Evolutionary conservation across 1,284 basidiomycete species (phyloP).

Genomic region (Microbotryum scabiosae): DNA sequence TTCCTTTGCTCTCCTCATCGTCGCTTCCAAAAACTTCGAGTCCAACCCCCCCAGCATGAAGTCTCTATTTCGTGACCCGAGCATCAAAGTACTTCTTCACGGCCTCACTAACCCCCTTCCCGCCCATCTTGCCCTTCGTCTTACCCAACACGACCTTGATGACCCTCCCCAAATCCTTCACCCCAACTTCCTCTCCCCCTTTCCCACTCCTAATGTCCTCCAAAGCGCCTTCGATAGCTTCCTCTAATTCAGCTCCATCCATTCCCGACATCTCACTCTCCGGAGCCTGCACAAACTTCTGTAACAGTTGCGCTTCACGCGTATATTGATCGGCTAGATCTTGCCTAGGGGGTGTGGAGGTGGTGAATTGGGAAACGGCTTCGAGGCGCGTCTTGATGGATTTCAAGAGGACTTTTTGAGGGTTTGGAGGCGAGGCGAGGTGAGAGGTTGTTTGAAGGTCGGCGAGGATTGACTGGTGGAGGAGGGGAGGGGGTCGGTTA

Average conservation of each 20-base stretch:
- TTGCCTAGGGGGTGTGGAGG: slow-evolving; percentile 7
- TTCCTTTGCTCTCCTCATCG: no score
- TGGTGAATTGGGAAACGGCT: slow-evolving; percentile 18
- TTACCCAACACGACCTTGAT: slow-evolving; percentile 19
- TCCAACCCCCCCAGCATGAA: no score
- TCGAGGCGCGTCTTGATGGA: slow-evolving; percentile 20
- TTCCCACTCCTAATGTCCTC: slow-evolving; percentile 1
- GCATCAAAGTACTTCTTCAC: slow-evolving; percentile 8
- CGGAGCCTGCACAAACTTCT: slow-evolving; percentile 6
- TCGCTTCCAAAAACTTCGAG: no score
- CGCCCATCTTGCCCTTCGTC: slow-evolving; percentile 15
- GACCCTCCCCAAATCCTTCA: slow-evolving; percentile 12
- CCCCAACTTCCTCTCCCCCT: not conserved
- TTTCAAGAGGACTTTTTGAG: slow-evolving; percentile 13
- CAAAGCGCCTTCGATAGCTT: slow-evolving; percentile 1
- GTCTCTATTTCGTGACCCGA: no score
- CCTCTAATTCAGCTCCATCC: slow-evolving; percentile 4
- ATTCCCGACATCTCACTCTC: slow-evolving; percentile 8
- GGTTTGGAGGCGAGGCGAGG: slow-evolving; percentile 8
- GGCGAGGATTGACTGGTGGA: slow-evolving; percentile 13
- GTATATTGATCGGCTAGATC: slow-evolving; percentile 23
- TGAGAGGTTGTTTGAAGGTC: slow-evolving; percentile 23
- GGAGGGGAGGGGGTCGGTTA: not conserved
- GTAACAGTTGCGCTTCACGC: slow-evolving; percentile 12
- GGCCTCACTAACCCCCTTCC: slow-evolving; percentile 20